Conservation (phyloP, 2,329 filamentous ascomycete species). For the Paecilomyces dactylethromorphus region DNA sequence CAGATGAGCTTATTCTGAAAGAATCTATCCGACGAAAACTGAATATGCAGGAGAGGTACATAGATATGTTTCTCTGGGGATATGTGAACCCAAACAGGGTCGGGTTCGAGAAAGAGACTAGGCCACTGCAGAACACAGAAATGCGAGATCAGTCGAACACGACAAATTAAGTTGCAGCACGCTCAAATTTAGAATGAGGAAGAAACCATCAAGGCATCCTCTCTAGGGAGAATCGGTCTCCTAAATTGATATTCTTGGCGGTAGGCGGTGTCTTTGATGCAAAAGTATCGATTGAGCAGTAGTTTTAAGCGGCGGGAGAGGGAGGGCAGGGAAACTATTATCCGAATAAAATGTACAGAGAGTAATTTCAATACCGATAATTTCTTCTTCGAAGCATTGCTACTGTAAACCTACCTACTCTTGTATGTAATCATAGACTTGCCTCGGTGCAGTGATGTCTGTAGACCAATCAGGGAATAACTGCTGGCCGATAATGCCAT, state of each 20-base stretch:
- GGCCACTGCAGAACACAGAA: slow-evolving; percentile 39
- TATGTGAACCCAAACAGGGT: slow-evolving; percentile 50
- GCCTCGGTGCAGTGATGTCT: too few species aligned
- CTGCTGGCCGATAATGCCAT: neutral
- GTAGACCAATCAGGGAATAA: too few species aligned
- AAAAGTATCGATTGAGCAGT: too few species aligned
- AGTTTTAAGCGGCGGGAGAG: neutral
- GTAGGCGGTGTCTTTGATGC: too few species aligned
- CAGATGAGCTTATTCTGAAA: slow-evolving; percentile 53
- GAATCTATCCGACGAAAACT: slow-evolving; percentile 51
- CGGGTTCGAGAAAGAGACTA: slow-evolving; percentile 43
- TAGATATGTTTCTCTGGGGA: slow-evolving; percentile 58
- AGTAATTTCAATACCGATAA: neutral
- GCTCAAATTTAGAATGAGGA: neutral
- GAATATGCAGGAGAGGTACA: slow-evolving; percentile 47
- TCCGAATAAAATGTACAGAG: neutral
- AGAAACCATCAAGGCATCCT: neutral
- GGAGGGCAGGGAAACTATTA: neutral
- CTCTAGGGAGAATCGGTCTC: neutral
- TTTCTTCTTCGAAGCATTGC: too few species aligned
- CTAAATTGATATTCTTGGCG: too few species aligned
- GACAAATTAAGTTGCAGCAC: neutral
- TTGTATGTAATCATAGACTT: too few species aligned
- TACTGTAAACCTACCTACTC: too few species aligned
- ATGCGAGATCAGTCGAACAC: slow-evolving; percentile 27